Base-by-base conservation (phyloP, 352 stramenopile species). In the Aphanomyces astaci region DNA sequence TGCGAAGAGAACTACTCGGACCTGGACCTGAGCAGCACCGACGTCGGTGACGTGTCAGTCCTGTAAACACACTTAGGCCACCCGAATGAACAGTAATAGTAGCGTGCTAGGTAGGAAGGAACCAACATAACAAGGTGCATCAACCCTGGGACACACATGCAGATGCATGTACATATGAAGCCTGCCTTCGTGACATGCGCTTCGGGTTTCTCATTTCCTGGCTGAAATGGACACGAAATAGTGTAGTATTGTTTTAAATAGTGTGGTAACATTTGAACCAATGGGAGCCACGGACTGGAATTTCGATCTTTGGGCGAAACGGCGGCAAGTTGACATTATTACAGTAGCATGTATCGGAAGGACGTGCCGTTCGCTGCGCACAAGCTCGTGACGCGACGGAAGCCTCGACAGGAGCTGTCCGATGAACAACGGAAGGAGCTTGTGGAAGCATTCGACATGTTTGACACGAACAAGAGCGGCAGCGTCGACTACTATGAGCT, bases 401-500 rank as follows among this genome's bases (percentile, higher is more conserved):
- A 68, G 32, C 64, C 64, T 25, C 54, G 64, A 17, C 82, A 92
- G 60, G 84, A 94, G 75, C 74, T 92, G 13, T 79, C 75, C 22
- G 84, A 92, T 22, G 86, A 92, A 46, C 84, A 94, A 75, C 90
- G 91, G 70, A 90, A 90, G 46, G 92, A 98, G 75, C 79, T 98
- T 0, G 79, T 83, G 56, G 93, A 98, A 63, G 90, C 92, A 5
- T 98, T 98, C 59, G 90, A 96, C 54, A 82, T 98, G 43, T 98
- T 98, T 63, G 93, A 98, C 77, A 82, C 80, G 22, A 89, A 97
- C 64, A 94, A 96, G 73, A 88, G 80, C 52, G 89, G 90, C 5
- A 84, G 78, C 2, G 87, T 98, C 65, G 87, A 97, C 79, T 94
- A 96, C 71, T 89, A 98, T 73, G 93, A 98, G 72, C 84, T 98